Percentiles rank a stretch among this genome's conserved stretches.
These are phyloP conservation scores for Penicillium sp. DNA, from an alignment of 2,329 filamentous ascomycete genomes.

Conservation along the genomic window DNA sequence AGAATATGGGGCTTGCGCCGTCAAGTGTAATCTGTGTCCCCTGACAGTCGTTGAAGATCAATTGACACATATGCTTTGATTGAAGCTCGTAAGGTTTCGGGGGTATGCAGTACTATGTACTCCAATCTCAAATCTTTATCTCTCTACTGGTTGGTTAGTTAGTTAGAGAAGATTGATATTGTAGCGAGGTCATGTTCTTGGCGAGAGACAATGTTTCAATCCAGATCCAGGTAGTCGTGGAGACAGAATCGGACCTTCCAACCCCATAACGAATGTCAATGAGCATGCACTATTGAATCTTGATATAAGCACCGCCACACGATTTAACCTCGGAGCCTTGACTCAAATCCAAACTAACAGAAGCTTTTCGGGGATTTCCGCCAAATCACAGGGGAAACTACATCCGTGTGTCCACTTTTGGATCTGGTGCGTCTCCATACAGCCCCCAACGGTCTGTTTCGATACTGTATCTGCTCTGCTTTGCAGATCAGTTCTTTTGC, in stretches of 20 bases:
- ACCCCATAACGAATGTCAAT: not conserved
- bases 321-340: no score
- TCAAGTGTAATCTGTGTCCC: not conserved
- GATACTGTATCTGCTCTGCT: conserved; percentile 5
- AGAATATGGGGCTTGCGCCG: not conserved
- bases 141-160: no score
- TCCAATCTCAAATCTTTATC: no score
- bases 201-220: no score
- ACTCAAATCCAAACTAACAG: no score
- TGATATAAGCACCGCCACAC: no score
- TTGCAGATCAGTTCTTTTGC: conserved; percentile 4
- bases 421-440: not conserved
- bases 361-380: not conserved
- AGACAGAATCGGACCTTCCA: no score
- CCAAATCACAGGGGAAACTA: not conserved
- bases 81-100: no score
- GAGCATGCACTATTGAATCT: not conserved
- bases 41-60: no score
- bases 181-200: not conserved
- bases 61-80: not conserved
- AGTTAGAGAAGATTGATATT: not conserved
- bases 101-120: not conserved
- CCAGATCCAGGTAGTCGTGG: not conserved
- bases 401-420: not conserved
- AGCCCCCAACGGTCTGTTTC: not conserved